Conservation (phyloP, 73 alveolate genomes). For the Paramecium biaurelia region DNA sequence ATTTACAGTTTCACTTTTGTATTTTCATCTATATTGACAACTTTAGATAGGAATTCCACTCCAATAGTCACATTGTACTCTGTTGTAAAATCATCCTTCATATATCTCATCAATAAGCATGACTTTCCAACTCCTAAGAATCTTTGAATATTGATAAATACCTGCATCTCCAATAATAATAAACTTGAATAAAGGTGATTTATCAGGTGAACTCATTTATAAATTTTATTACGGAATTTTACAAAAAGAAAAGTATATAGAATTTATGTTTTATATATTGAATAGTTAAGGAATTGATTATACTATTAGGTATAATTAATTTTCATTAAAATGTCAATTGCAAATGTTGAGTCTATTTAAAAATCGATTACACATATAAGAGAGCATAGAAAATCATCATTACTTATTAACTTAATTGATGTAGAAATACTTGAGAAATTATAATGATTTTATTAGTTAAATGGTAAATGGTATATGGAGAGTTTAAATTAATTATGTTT, state of each 20-base stretch:
- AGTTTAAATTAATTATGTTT: background rate
- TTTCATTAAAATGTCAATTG: background rate
- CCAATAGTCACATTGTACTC: conserved; percentile 83
- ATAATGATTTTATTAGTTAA: background rate
- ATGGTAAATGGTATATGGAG: background rate
- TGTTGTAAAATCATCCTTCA: conserved; percentile 75
- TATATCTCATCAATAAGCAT: conserved; percentile 73
- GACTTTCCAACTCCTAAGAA: conserved; percentile 81
- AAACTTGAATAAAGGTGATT: conserved; percentile 51
- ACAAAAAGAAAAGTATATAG: background rate
- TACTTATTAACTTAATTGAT: no score
- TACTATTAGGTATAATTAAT: background rate
- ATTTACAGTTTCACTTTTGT: conserved; percentile 70
- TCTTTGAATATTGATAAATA: background rate
- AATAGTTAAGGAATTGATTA: background rate
- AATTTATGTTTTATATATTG: background rate
- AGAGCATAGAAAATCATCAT: no score
- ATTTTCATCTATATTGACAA: conserved; percentile 64
- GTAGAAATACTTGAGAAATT: no score
- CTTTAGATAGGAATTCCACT: conserved; percentile 82
- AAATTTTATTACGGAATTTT: background rate
- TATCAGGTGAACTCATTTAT: conserved; percentile 21
- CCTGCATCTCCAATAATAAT: conserved; percentile 67
- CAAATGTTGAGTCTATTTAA: no score
- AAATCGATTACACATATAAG: no score